Conservation (phyloP, 2,329 filamentous ascomycete species). For the Trichoderma sp. region DNA sequence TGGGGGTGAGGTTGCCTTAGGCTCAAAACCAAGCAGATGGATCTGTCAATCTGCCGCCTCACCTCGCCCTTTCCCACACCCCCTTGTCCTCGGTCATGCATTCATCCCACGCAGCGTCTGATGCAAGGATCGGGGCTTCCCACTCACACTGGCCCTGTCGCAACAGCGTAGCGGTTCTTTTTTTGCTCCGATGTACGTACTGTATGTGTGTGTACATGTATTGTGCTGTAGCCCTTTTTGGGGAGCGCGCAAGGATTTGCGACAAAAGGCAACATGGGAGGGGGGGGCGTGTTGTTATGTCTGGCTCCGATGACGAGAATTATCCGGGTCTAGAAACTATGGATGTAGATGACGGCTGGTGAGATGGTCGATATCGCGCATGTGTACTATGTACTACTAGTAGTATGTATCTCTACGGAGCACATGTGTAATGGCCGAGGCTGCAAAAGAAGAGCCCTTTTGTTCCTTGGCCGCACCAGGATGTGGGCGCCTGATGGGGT, state of each 20-base stretch:
- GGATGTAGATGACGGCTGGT: neutral
- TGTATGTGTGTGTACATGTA: too few species aligned
- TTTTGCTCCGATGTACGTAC: constrained; percentile 14
- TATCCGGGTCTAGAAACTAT: constrained; percentile 5
- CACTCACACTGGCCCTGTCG: neutral
- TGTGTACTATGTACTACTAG: neutral
- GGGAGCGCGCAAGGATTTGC: neutral
- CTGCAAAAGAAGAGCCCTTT: neutral
- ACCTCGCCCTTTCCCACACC: constrained; percentile 1
- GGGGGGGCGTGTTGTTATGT: neutral
- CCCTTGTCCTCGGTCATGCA: constrained; percentile 9
- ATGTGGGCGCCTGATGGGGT: neutral
- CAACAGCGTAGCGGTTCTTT: neutral
- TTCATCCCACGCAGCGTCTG: constrained; percentile 14
- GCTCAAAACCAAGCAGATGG: constrained; percentile 16
- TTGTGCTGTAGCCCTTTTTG: neutral
- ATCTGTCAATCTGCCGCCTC: constrained; percentile 19
- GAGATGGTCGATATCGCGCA: constrained; percentile 8
- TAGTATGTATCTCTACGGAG: neutral
- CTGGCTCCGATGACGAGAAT: constrained; percentile 17
- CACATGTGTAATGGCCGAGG: neutral
- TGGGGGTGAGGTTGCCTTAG: constrained; percentile 19
- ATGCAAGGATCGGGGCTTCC: neutral
- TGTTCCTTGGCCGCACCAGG: neutral
- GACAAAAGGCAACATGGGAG: neutral